Percentiles rank a stretch among this genome's conserved stretches.
These are phyloP conservation scores for Ustilago cynodontis DNA, from an alignment of 1,284 basidiomycete species.

Conservation along the genomic window DNA sequence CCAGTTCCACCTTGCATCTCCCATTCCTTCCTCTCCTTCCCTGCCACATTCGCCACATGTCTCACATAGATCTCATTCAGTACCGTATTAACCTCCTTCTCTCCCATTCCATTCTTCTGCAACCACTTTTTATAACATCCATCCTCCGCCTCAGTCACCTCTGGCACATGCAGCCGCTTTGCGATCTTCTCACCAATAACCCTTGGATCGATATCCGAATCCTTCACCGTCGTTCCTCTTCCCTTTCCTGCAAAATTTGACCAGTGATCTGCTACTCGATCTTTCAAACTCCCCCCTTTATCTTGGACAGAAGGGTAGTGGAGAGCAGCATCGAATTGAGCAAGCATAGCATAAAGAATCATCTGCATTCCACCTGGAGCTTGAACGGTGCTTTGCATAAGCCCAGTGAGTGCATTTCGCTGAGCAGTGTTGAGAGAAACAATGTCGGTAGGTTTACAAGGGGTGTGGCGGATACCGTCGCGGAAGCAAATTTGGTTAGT, in stretches of 20 bases:
- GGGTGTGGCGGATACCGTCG: conserved; percentile 16
- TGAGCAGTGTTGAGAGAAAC: conserved; percentile 4
- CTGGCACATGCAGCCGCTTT: not conserved
- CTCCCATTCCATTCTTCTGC: not conserved
- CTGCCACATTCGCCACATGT: conserved; percentile 8
- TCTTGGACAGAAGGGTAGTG: not conserved
- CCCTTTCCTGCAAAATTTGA: not conserved
- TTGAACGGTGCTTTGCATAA: not conserved
- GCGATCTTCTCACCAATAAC: not conserved
- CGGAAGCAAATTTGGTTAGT: conserved; percentile 27
- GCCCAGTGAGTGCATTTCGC: not conserved
- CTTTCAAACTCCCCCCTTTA: not conserved
- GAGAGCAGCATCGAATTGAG: not conserved
- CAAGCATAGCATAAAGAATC: not conserved
- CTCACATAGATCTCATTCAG: conserved; percentile 39
- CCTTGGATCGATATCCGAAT: not conserved
- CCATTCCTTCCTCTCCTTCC: not conserved
- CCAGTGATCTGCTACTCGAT: not conserved
- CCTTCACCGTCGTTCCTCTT: not conserved
- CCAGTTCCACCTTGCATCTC: conserved; percentile 9
- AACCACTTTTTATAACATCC: conserved; percentile 16
- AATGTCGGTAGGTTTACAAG: not conserved
- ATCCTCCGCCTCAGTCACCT: not conserved
- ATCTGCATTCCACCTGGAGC: not conserved
- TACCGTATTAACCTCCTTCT: conserved; percentile 5